Percentiles rank a stretch among this genome's conserved stretches.
phyloP scores from a whole-genome alignment of 331 rosid genomes.

The Pyracantha coccinea region DNA sequence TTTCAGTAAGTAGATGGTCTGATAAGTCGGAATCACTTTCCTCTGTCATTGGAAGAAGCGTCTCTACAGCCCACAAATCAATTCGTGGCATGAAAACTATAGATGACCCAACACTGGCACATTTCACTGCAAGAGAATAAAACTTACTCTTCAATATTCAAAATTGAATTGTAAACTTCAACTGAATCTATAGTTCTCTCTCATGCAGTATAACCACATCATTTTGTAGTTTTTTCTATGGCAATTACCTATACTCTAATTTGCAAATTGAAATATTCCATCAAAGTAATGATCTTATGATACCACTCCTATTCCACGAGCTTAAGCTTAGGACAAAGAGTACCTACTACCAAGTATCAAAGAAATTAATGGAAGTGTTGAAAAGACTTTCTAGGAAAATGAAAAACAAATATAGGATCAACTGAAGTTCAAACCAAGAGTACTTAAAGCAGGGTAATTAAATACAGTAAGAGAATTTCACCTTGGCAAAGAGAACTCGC shows the following conservation, averaged over 20 bases:
- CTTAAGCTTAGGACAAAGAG: neutral
- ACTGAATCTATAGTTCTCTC: neutral
- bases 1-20: slow-evolving; percentile 20
- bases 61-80: slow-evolving; percentile 83
- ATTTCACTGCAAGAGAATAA: slow-evolving; percentile 57
- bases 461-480: neutral
- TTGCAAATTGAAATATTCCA: neutral
- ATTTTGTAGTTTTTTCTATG: neutral
- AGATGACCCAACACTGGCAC: slow-evolving; percentile 54
- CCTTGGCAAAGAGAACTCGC: neutral
- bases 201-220: neutral
- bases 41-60: slow-evolving; percentile 30
- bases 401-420: neutral
- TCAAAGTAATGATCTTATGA: neutral
- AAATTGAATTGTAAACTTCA: neutral
- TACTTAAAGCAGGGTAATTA: neutral
- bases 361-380: neutral
- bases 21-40: slow-evolving; percentile 37
- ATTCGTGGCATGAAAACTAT: slow-evolving; percentile 87
- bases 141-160: slow-evolving; percentile 3
- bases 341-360: neutral
- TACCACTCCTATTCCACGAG: neutral
- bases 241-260: neutral
- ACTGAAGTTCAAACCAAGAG: neutral
- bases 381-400: neutral